These are phyloP conservation scores for Torulaspora indica DNA, from an alignment of 805 yeast genomes.

Conservation along the genomic window DNA sequence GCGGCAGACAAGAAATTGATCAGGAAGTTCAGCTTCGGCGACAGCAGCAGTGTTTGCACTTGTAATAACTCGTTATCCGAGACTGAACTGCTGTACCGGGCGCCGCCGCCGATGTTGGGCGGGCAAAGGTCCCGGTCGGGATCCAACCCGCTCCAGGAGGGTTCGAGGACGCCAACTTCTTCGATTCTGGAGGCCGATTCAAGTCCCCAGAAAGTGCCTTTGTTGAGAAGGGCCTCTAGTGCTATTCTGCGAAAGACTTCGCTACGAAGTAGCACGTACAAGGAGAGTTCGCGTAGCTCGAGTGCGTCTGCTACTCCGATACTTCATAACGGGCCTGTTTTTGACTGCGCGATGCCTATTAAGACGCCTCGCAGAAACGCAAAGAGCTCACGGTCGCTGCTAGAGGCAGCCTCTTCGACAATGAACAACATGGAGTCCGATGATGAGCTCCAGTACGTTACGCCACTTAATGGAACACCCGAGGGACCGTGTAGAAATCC, in stretches of 20 bases:
- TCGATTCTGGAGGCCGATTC: slow-evolving; percentile 5
- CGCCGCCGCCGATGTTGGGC: slow-evolving; percentile 12
- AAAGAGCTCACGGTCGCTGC: slow-evolving; percentile 2
- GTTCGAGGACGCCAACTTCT: slow-evolving; percentile 9
- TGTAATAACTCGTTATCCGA: slow-evolving; percentile 14
- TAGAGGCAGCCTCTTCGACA: background rate
- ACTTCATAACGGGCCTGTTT: slow-evolving; percentile 8
- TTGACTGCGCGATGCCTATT: slow-evolving; percentile 11
- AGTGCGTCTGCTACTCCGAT: slow-evolving; percentile 17
- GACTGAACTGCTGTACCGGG: slow-evolving; percentile 13
- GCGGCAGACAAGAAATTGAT: slow-evolving; percentile 7
- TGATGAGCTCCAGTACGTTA: slow-evolving; percentile 15
- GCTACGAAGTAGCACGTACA: slow-evolving; percentile 6
- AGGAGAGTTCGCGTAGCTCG: slow-evolving; percentile 5
- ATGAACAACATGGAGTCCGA: slow-evolving; percentile 3
- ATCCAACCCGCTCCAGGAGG: slow-evolving; percentile 7
- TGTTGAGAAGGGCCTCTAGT: slow-evolving; percentile 34
- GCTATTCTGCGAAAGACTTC: slow-evolving; percentile 31
- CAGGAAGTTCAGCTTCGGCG: slow-evolving; percentile 19
- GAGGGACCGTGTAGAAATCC: slow-evolving; percentile 16
- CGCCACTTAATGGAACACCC: slow-evolving; percentile 10
- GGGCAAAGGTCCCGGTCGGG: slow-evolving; percentile 14
- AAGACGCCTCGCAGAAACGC: slow-evolving; percentile 2
- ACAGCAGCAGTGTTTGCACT: slow-evolving; percentile 18
- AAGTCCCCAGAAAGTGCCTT: slow-evolving; percentile 20